Evolutionary conservation across 2,329 filamentous ascomycete species (phyloP).

Genomic region (Elsinoe fawcettii): DNA sequence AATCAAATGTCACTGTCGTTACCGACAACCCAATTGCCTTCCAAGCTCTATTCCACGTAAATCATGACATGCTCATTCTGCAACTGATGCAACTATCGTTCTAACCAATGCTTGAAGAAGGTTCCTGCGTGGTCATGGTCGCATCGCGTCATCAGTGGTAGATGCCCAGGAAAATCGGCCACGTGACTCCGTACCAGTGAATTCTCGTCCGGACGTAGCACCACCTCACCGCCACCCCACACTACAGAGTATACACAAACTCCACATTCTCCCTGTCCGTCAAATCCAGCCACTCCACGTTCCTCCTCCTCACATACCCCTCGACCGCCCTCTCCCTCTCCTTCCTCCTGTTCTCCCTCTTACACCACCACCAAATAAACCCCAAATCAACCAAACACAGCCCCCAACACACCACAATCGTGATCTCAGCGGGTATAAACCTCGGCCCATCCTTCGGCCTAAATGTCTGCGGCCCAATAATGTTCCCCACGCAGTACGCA

Average conservation of each 20-base stretch:
- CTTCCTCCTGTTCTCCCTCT: conserved; percentile 53
- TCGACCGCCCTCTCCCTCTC: conserved; percentile 43
- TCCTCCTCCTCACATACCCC: conserved; percentile 54
- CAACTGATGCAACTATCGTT: too few species aligned
- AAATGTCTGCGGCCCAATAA: conserved; percentile 53
- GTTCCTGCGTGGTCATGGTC: too few species aligned
- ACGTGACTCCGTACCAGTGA: too few species aligned
- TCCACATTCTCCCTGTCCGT: conserved; percentile 57
- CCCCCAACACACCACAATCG: conserved; percentile 50
- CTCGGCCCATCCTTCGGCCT: conserved; percentile 48
- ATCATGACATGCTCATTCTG: too few species aligned
- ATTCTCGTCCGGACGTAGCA: too few species aligned
- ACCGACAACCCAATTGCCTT: neutral
- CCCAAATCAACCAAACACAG: conserved; percentile 47
- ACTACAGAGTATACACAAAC: conserved; percentile 52
- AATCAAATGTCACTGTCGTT: neutral
- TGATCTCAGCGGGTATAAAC: conserved; percentile 57
- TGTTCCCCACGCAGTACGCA: conserved; percentile 46
- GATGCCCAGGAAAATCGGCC: too few species aligned
- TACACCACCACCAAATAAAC: conserved; percentile 58
- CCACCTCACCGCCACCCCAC: too few species aligned
- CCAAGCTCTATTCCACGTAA: too few species aligned
- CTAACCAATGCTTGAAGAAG: too few species aligned
- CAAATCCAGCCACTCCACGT: conserved; percentile 58
- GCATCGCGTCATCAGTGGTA: too few species aligned